Percentiles rank a stretch among this genome's conserved stretches.
phyloP scores from a whole-genome alignment of 2,329 filamentous ascomycete species.

The Blastomyces parvus region DNA sequence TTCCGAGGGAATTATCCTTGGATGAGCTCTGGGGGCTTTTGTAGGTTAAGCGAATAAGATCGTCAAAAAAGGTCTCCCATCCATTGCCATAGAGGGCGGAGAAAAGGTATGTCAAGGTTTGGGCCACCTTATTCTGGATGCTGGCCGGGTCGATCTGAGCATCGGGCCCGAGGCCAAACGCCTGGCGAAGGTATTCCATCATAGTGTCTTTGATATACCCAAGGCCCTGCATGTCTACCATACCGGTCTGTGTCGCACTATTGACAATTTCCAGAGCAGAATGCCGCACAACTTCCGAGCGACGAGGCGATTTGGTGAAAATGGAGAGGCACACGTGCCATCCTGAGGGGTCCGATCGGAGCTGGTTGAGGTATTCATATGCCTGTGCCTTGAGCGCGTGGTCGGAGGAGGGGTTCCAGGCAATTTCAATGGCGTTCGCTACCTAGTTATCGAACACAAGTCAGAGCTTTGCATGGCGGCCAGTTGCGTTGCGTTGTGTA shows the following conservation, averaged over 20 bases:
- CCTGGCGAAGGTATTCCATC: slow-evolving; percentile 67
- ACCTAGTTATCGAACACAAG: slow-evolving; percentile 46
- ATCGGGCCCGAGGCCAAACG: slow-evolving; percentile 52
- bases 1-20: slow-evolving; percentile 62
- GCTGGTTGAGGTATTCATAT: slow-evolving; percentile 52
- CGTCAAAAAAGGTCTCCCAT: slow-evolving; percentile 86
- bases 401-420: slow-evolving; percentile 71
- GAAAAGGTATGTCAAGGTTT: slow-evolving; percentile 91
- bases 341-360: slow-evolving; percentile 71
- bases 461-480: slow-evolving; percentile 3
- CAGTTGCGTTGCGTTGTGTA: not conserved
- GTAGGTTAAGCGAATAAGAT: slow-evolving; percentile 69
- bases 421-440: slow-evolving; percentile 91
- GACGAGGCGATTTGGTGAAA: slow-evolving; percentile 67
- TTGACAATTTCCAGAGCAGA: slow-evolving; percentile 90
- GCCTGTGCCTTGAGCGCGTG: slow-evolving; percentile 69
- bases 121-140: slow-evolving; percentile 94
- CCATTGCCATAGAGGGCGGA: slow-evolving; percentile 73
- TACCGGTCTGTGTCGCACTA: slow-evolving; percentile 72
- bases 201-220: slow-evolving; percentile 69
- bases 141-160: slow-evolving; percentile 57
- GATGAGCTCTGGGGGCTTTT: slow-evolving; percentile 46
- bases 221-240: slow-evolving; percentile 63
- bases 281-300: slow-evolving; percentile 76
- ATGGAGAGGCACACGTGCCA: slow-evolving; percentile 85